Percentiles rank a stretch among this genome's conserved stretches.
Conservation (phyloP, 2,329 filamentous ascomycete genomes). For the Hymenoscyphus infarciens region DNA sequence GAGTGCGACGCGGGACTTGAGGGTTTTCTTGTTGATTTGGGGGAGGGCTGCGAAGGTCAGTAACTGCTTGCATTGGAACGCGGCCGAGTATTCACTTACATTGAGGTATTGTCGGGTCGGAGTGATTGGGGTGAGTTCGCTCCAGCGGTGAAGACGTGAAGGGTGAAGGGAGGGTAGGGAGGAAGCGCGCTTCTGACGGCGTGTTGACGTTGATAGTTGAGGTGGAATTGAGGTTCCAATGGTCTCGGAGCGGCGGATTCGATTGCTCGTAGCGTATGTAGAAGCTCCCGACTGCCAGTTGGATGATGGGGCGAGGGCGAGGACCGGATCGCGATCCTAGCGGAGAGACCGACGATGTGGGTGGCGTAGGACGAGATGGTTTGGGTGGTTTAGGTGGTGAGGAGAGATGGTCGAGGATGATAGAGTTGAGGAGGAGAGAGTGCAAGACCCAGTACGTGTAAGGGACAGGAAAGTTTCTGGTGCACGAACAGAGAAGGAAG, state of each 20-base stretch:
- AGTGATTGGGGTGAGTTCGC: background rate
- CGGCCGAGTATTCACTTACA: background rate
- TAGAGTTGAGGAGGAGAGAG: background rate
- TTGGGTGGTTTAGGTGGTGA: background rate
- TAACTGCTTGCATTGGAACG: background rate
- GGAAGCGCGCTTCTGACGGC: background rate
- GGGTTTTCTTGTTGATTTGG: background rate
- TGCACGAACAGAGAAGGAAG: too few relatives aligned
- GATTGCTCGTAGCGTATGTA: background rate
- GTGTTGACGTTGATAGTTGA: constrained; percentile 11
- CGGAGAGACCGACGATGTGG: constrained; percentile 6
- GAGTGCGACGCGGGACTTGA: background rate
- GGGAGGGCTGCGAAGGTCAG: background rate
- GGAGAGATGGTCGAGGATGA: too few relatives aligned
- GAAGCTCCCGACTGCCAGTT: background rate
- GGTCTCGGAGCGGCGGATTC: background rate
- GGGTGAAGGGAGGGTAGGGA: background rate
- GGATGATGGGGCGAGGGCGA: background rate
- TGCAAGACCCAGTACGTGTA: background rate
- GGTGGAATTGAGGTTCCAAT: background rate
- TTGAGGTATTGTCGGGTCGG: background rate
- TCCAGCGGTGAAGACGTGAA: background rate
- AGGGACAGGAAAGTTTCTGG: constrained; percentile 8
- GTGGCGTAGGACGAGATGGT: background rate
- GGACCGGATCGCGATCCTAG: constrained; percentile 11